phyloP scores from a whole-genome alignment of 176 grass and related monocot species.

The Stipa capillata region DNA sequence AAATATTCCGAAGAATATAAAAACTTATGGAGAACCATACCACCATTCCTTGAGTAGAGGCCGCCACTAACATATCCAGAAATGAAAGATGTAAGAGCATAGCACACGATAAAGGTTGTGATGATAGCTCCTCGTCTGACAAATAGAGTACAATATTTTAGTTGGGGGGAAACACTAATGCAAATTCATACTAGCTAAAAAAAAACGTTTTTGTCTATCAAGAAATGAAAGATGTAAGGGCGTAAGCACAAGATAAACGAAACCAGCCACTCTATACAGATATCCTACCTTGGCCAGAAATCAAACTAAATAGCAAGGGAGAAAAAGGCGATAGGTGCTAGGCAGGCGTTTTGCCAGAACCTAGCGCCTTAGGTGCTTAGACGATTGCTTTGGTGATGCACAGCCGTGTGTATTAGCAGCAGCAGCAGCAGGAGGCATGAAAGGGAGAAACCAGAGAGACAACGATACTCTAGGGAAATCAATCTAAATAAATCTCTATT shows the following conservation, averaged over 20 bases:
- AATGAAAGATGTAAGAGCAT: conserved; percentile 97
- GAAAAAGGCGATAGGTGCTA: no score
- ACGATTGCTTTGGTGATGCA: no score
- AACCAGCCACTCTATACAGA: neutral
- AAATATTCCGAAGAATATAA: neutral
- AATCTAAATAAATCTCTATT: neutral
- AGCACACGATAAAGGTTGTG: conserved; percentile 98
- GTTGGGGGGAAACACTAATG: neutral
- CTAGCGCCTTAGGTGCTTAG: no score
- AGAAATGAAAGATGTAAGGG: conserved; percentile 27
- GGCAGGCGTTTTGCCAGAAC: no score
- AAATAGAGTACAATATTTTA: conserved; percentile 9
- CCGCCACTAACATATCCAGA: conserved; percentile 99
- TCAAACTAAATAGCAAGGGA: neutral
- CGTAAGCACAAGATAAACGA: conserved; percentile 29
- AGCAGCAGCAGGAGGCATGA: no score
- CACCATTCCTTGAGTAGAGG: conserved; percentile 94
- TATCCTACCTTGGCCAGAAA: neutral
- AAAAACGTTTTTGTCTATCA: neutral
- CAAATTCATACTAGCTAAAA: neutral
- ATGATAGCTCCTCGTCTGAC: conserved; percentile 87
- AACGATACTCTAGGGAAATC: neutral
- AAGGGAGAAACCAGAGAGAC: no score
- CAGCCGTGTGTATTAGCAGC: no score
- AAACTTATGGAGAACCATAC: conserved; percentile 36